Conservation (phyloP, 2,329 filamentous ascomycete species). For the Cladophialophora yegresii region DNA sequence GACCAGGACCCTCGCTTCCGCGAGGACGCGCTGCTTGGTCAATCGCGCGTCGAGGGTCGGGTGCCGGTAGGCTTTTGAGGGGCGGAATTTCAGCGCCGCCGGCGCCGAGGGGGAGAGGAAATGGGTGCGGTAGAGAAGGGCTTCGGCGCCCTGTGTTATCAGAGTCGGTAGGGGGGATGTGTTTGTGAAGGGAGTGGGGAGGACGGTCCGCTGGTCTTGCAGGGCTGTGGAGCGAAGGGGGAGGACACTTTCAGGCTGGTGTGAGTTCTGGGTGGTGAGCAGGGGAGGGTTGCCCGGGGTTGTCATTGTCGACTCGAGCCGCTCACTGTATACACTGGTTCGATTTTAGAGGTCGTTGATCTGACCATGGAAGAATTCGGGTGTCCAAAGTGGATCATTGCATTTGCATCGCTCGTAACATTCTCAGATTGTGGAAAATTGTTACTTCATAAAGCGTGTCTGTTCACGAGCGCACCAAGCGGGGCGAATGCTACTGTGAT, state of each 20-base stretch:
- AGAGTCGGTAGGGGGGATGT: conserved; percentile 65
- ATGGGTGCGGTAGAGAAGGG: conserved; percentile 83
- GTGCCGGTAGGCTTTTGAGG: conserved; percentile 88
- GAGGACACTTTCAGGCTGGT: conserved; percentile 30
- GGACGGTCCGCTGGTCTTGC: conserved; percentile 38
- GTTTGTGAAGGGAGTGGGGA: conserved; percentile 67
- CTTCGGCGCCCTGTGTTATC: conserved; percentile 92
- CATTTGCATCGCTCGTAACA: no score
- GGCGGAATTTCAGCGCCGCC: conserved; percentile 87
- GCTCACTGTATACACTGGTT: neutral
- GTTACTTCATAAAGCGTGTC: no score
- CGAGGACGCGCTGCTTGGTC: conserved; percentile 81
- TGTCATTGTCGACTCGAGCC: neutral
- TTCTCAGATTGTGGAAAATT: no score
- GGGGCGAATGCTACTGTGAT: no score
- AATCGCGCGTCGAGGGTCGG: conserved; percentile 83
- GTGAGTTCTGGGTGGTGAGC: neutral
- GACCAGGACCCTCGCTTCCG: conserved; percentile 82
- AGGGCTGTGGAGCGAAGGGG: neutral
- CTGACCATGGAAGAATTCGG: no score
- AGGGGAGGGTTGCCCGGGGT: neutral
- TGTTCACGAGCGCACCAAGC: no score
- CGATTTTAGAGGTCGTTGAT: neutral
- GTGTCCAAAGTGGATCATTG: no score
- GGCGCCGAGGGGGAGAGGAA: conserved; percentile 69